Evolutionary conservation across 1,284 basidiomycete genomes (phyloP).

Genomic region (Sporisorium sorghi): DNA sequence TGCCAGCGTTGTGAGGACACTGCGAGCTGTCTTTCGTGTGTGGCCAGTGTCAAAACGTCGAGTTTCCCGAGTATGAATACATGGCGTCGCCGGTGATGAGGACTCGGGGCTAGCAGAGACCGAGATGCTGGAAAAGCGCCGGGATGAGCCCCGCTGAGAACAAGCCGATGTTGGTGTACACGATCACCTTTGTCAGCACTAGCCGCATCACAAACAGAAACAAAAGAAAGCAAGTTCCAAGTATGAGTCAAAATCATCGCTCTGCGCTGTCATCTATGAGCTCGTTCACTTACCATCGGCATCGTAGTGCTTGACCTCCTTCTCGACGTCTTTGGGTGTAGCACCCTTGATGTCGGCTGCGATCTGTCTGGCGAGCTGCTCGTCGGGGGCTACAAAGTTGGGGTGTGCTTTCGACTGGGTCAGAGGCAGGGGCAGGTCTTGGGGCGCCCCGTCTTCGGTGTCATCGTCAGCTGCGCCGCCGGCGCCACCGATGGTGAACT

Average conservation of each 20-base stretch:
- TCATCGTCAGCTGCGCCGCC: slow-evolving; percentile 10
- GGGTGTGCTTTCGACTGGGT: slow-evolving; percentile 38
- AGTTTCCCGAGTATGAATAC: not conserved
- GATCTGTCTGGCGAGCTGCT: slow-evolving; percentile 20
- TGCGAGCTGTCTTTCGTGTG: no score
- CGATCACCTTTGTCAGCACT: slow-evolving; percentile 85
- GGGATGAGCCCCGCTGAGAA: slow-evolving; percentile 69
- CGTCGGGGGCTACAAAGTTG: slow-evolving; percentile 35
- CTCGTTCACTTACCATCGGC: slow-evolving; percentile 73
- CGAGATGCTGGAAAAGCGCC: slow-evolving; percentile 46
- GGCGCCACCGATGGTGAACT: slow-evolving; percentile 40
- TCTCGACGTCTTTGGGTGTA: slow-evolving; percentile 11
- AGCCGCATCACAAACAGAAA: not conserved
- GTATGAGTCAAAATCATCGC: no score
- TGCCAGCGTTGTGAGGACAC: not conserved
- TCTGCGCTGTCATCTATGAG: not conserved
- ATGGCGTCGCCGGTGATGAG: not conserved
- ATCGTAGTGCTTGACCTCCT: slow-evolving; percentile 79
- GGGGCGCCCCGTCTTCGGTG: slow-evolving; percentile 6
- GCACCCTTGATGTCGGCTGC: slow-evolving; percentile 26
- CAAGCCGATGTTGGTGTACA: slow-evolving; percentile 86
- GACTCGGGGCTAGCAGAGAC: slow-evolving; percentile 22
- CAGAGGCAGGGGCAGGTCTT: slow-evolving; percentile 36
- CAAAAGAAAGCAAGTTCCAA: not conserved
- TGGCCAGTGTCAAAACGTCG: no score